Base-by-base conservation (phyloP, 169 alveolate genomes). In the Plasmodium fragile region DNA sequence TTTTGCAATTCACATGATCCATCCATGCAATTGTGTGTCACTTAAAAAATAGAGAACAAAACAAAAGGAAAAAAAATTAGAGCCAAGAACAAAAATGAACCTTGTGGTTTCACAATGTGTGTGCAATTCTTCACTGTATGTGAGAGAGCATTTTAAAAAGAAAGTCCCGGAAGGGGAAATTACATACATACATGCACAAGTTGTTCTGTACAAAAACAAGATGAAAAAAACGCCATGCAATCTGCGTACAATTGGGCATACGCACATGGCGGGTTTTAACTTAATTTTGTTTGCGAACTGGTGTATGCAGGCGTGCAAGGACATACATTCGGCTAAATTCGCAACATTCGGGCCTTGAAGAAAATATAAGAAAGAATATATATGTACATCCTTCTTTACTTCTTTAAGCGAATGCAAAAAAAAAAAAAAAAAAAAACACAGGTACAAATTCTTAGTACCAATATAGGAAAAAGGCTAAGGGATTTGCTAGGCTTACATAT, bases 1-100 rank as follows among this genome's bases (percentile, higher is more conserved):
- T 18, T 85, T 73, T 49, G 70, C 65, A 85, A 85, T 75, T 75
- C 73, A 73, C 93, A 83, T 70, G 82, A 70, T 85, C 34, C 39
- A 32, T 73, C 30, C 75, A 65, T 18, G 16, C 59, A 49, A 49
- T 49, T 49, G 30, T 65, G 36, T 65, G 36, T 36, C 30, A 65
- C 75, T 22, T 65, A 65, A 65, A n/a, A 65, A 65, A 65, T 65
- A 65, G 11, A 11, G 75, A 65, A 65, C 30, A 65, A 65, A 85
- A 45, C 34, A 70, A 36, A 69, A 28, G 53, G 55, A 71, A 41
- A 83, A 41, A 83, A 7, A 41, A 45, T 22, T 28, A 83, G 49
- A 81, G 53, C 53, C 53, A n/a, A 8, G 65, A 22, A 55, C 25
- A 81, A 81, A 16, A 49, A 41, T 18, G 32, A n/a, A 52, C 71